phyloP scores from a whole-genome alignment of 768 basidiomycete species.

The Clitopilus hobsonii region DNA sequence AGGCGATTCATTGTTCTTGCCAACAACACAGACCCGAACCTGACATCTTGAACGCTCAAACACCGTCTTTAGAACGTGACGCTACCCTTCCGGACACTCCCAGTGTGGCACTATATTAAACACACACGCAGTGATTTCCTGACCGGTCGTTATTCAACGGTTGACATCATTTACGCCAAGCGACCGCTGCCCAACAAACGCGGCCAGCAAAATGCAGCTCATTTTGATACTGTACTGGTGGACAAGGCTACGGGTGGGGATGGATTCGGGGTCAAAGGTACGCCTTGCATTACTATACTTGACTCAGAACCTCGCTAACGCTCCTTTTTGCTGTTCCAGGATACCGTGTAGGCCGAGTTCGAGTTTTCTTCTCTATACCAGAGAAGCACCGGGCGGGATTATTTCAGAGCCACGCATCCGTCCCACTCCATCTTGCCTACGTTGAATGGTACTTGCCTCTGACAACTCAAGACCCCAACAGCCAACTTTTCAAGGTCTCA shows the following conservation, averaged over 20 bases:
- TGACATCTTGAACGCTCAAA: slow-evolving; percentile 9
- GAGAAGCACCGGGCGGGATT: neutral
- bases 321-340: slow-evolving; percentile 5
- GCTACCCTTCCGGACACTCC: slow-evolving; percentile 18
- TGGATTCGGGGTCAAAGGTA: slow-evolving; percentile 13
- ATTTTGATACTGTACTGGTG: slow-evolving; percentile 27
- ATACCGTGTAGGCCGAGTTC: slow-evolving; percentile 20
- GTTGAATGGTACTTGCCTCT: slow-evolving; percentile 21
- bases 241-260: slow-evolving; percentile 4
- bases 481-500: slow-evolving; percentile 2
- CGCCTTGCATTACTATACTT: neutral
- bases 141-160: slow-evolving; percentile 7
- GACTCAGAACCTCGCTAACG: neutral
- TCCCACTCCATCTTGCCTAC: slow-evolving; percentile 17
- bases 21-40: slow-evolving; percentile 11
- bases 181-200: slow-evolving; percentile 8
- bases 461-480: slow-evolving; percentile 1
- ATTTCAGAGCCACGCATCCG: neutral
- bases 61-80: slow-evolving; percentile 1
- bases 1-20: slow-evolving; percentile 15
- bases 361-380: slow-evolving; percentile 19
- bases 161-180: slow-evolving; percentile 26
- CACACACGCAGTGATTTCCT: slow-evolving; percentile 14
- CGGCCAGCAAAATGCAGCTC: slow-evolving; percentile 11
- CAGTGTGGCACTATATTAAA: slow-evolving; percentile 27